Evolutionary conservation across 768 basidiomycete genomes (phyloP), one percentile per base, ranked within the genome.

Genomic region (Tremella yokohamensis): DNA sequence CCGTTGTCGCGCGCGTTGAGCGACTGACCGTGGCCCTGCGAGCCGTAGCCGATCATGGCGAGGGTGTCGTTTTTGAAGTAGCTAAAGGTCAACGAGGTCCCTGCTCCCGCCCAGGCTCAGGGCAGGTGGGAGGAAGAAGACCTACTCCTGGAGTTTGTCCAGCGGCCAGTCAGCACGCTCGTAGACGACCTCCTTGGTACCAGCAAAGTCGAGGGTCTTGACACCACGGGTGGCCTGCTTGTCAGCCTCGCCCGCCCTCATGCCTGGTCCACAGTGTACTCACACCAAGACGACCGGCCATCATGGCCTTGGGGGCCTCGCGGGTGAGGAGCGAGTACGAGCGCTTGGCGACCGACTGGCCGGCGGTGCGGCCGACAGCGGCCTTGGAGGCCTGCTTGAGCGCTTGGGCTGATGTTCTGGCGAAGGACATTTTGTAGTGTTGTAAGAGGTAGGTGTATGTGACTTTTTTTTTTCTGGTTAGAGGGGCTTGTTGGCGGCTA

Each of bases 61-160:
- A 99, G 89, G 66, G 93, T 97, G 79, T 99, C 96, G 76, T 98
- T 88, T 80, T 98, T 98, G 84, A 99, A 96, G 84, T 94, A 99
- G 59, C 76, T 77, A 59, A 11, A 22, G 16, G 39, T 44, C 38
- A 19, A 22, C 37, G 16, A 13, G 47, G 11, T 18, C 7, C 38
- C 3, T 4, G 25, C 15, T 40, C 29, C 7, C 4, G 37, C 7
- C 39, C 22, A 19, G 25, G 44, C 40, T 18, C 38, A 24, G 13
- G 19, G 40, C 1, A 20, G 40, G 20, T 26, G 40, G 4, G n/a
- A 45, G 47, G n/a, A 8, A 40, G n/a, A 19, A 15, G 0, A 74
- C 76, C 58, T 63, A 77, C 78, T 98, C 92, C 78, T 98, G 94
- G 75, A 99, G 86, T 81, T 90, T 98, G 61, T 90, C 85, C 62